Conservation (phyloP, 2,329 filamentous ascomycete genomes). For the Diaporthe amygdali region DNA sequence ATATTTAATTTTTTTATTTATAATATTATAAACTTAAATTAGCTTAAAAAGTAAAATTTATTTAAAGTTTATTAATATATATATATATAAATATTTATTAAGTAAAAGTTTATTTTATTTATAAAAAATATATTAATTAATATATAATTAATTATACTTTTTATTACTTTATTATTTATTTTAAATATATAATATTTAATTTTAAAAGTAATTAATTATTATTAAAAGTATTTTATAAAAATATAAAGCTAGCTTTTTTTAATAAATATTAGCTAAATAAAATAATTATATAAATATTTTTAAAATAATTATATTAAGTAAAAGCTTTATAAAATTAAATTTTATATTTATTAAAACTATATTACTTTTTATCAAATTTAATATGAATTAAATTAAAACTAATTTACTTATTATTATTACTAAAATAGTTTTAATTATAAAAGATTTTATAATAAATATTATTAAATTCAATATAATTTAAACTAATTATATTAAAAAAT, state of each 20-base stretch:
- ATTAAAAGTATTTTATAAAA: neutral
- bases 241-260: neutral
- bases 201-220: neutral
- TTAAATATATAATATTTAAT: neutral
- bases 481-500: neutral
- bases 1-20: neutral
- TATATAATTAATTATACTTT: neutral
- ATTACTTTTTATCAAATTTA: too few relatives aligned
- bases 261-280: too few relatives aligned
- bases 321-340: too few relatives aligned
- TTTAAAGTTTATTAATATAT: neutral
- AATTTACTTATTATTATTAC: slow-evolving; percentile 24
- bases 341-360: too few relatives aligned
- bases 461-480: neutral
- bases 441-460: neutral
- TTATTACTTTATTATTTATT: too few relatives aligned
- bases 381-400: too few relatives aligned
- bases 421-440: too few relatives aligned
- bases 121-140: neutral
- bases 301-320: neutral
- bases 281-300: neutral
- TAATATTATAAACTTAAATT: neutral
- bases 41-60: neutral
- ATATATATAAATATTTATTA: too few relatives aligned
- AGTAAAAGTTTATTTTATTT: too few relatives aligned